Base-by-base conservation (phyloP, 805 yeast species). In the Phaffomyces opuntiae region DNA sequence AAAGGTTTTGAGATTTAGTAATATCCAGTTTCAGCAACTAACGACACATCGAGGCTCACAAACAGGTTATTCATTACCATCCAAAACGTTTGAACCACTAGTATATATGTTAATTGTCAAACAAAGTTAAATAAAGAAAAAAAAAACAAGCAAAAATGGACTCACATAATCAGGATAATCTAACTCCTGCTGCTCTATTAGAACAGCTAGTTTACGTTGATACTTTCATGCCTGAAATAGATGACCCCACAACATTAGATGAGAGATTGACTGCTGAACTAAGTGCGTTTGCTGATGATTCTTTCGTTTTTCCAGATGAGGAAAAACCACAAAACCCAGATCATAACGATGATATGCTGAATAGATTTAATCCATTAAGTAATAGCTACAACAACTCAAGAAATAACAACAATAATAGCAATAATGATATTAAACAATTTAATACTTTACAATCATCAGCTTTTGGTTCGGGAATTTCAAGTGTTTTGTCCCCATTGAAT, bases 201-300 rank as follows among this genome's bases (percentile, higher is more conserved):
- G 95, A 85, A 59, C 95, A 85, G 66, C 68, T 85, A 47, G 90
- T 86, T 3, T 85, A 83, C 54, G 86, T 85, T 33, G 95, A 85
- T 59, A 83, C 82, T 50, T 83, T 84, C 57, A 76, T 85, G 70
- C 79, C 80, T 7, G 77, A 74, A 55, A 52, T 64, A 58, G 68
- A 66, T 50, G 64, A 67, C 66, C 67, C 66, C 7, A 53, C 63
- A 9, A 66, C 67, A 35, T 66, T 75, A 26, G 81, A 77, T 52
- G 80, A 75, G 49, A 73, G 76, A 43, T 54, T 77, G 25, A 74
- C 79, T 7, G 78, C 77, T 16, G 93, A 85, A 57, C 70, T 85
- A 51, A 85, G 87, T 16, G 90, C 89, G 1, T 85, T 85, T 72
- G 91, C 90, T 0, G 90, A 84, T 55, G 90, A 83, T 48, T 75